phyloP scores from a whole-genome alignment of 2,329 filamentous ascomycete genomes.

The Cladosporium austrohemisphaericum region DNA sequence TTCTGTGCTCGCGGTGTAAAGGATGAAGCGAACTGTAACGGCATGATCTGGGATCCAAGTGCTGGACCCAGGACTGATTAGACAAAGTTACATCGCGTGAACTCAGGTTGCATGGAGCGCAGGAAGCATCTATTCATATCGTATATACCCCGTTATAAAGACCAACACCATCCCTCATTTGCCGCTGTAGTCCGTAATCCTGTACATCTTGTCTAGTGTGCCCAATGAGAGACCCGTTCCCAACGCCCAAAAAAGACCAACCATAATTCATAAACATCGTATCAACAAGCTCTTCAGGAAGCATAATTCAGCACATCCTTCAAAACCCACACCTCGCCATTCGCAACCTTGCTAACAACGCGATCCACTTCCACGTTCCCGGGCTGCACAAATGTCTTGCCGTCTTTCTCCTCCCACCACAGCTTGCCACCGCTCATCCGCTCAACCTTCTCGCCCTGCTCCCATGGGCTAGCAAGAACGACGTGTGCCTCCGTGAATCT shows the following conservation, averaged over 20 bases:
- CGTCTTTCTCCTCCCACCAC: constrained; percentile 76
- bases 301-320: constrained; percentile 57
- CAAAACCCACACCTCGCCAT: constrained; percentile 84
- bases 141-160: too few relatives aligned
- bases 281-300: not conserved
- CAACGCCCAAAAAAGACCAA: too few relatives aligned
- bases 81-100: not conserved
- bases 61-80: constrained; percentile 10
- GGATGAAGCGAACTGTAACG: not conserved
- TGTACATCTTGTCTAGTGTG: not conserved
- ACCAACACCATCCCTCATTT: too few relatives aligned
- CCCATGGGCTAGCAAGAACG: constrained; percentile 72
- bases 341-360: constrained; percentile 71
- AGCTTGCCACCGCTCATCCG: constrained; percentile 67
- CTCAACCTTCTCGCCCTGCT: constrained; percentile 60
- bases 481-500: constrained; percentile 85
- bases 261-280: not conserved
- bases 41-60: constrained; percentile 13
- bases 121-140: too few relatives aligned
- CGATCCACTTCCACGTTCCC: constrained; percentile 72
- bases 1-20: constrained; percentile 26
- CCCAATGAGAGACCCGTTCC: too few relatives aligned
- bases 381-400: constrained; percentile 70
- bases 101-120: too few relatives aligned
- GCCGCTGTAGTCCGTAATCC: not conserved